Base-by-base conservation (phyloP, 805 yeast species). In the Sungouiozyma intestinalis region DNA sequence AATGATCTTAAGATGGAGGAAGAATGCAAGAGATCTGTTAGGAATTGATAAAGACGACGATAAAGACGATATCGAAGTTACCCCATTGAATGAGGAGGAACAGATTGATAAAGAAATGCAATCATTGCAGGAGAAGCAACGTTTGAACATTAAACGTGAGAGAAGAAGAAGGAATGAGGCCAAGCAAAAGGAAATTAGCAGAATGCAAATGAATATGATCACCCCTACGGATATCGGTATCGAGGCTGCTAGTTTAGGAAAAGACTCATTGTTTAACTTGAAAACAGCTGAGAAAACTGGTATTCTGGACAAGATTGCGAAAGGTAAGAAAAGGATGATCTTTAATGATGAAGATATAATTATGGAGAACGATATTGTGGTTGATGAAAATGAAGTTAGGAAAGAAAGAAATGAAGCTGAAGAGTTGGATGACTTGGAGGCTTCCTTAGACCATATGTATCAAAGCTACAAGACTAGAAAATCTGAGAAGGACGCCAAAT, bases 201-300 rank as follows among this genome's bases (percentile, higher is more conserved):
- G 97, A 67, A 81, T 86, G 84, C 97, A 92, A 66, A 81, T 92
- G 90, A 85, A 85, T 62, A 88, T 92, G 95, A 69, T 84, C 45
- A 85, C 96, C 4, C 95, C 94, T 56, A 76, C 74, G 67, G 94
- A 87, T 56, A 79, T 92, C 48, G 97, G 97, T 73, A 71, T 85
- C 42, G 98, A 92, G 59, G 95, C 96, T 15, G 90, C 85, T 15
- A 74, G 74, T 41, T 69, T 77, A 45, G 95, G 92, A 32, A 71
- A 81, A 42, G 88, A 83, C 45, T 74, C 88, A 1, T 67, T 86
- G 45, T 92, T 92, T 68, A 85, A 81, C 56, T 71, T 92, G 59
- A 81, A 78, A 55, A 65, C 74, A n/a, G 96, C 96, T 3, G 85
- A 85, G 61, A 83, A 82, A 62, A 79, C 95, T 2, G 97, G 97